Evolutionary conservation across 2,329 filamentous ascomycete genomes (phyloP), one percentile per base, ranked within the genome.

Genomic region (Sporothrix pallida): DNA sequence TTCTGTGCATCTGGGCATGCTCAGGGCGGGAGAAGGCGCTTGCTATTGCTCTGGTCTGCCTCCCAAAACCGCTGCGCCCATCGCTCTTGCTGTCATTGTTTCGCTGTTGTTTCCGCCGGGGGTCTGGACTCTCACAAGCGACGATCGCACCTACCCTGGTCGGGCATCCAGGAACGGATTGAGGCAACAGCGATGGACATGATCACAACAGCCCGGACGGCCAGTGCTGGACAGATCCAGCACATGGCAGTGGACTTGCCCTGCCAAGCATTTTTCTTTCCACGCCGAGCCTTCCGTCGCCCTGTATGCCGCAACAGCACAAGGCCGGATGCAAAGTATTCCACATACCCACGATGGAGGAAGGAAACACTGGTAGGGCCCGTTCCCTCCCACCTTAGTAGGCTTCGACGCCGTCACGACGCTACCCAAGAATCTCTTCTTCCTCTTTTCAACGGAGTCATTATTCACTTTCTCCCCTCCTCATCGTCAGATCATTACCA

Each of bases 61-160:
- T 48, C 62, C 8, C 23, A 26, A 3, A 9, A 13, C 13, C 8
- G 17, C 4, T 6, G 31, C 31, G 31, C 31, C 31, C 31, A 63
- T 48, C 62, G 62, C 15, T 67, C 42, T 26, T 48, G 6, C 65
- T 37, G 23, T 50, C 52, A 3, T 37, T 37, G 31, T 52, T 17
- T 15, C 15, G 20, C 26, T 44, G 62, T 10, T 10, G n/a, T 65
- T 44, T 44, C 31, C 7, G 31, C 7, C 31, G 3, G 60, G 26
- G 31, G 58, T 26, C 23, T 46, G n/a, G 60, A 63, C 37, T 44
- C 15, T 10, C 3, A 15, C 60, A 3, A 63, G 20, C 37, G 60
- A 46, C 60, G 60, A 63, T 63, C 60, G 60, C 60, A 63, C 60
- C 60, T 63, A 10, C 60, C 60, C 60, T 23, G 44, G 60, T 65